Evolutionary conservation across 2,329 filamentous ascomycete species (phyloP).

Genomic region (Coniochaeta ligniaria): DNA sequence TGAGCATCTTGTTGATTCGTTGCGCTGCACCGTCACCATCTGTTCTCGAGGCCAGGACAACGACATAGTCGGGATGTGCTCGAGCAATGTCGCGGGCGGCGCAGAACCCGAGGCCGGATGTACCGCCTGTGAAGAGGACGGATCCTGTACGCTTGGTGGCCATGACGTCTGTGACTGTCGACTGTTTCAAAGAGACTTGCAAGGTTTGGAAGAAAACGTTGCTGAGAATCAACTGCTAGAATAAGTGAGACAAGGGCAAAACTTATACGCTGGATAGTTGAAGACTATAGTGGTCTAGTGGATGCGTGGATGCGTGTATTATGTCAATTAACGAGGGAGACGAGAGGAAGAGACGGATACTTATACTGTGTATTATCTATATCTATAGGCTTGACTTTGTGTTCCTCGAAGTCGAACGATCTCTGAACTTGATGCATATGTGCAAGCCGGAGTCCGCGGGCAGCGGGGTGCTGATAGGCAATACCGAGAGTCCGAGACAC

Average conservation of each 20-base stretch:
- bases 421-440: neutral
- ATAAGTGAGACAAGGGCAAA: neutral
- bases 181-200: neutral
- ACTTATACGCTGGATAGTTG: too few relatives aligned
- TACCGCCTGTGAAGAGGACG: constrained; percentile 37
- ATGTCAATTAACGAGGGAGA: too few relatives aligned
- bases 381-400: neutral
- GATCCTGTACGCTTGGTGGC: neutral
- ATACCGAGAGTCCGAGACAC: neutral
- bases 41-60: constrained; percentile 35
- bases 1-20: constrained; percentile 31
- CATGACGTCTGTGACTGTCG: neutral
- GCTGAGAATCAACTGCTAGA: neutral
- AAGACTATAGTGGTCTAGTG: too few relatives aligned
- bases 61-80: constrained; percentile 27
- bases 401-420: too few relatives aligned
- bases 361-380: too few relatives aligned
- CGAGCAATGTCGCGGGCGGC: constrained; percentile 30
- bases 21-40: constrained; percentile 31
- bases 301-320: too few relatives aligned
- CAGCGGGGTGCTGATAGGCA: neutral
- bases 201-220: neutral
- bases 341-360: too few relatives aligned
- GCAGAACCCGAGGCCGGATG: constrained; percentile 33
- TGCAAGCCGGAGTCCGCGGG: neutral